Evolutionary conservation across 768 basidiomycete genomes (phyloP), one percentile per base, ranked within the genome.

Genomic region (Crassisporium funariophilum): DNA sequence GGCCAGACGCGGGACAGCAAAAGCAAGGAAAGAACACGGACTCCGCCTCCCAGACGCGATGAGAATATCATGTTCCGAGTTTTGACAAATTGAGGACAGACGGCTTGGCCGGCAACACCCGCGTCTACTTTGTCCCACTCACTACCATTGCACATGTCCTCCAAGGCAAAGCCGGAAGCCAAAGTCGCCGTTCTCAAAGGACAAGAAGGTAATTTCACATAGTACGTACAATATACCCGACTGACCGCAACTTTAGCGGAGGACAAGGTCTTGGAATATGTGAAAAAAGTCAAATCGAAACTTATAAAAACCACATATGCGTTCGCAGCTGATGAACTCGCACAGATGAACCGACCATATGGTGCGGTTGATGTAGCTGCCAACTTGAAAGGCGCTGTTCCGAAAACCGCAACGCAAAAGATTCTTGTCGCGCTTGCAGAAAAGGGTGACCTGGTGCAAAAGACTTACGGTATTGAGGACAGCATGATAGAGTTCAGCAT

Each of bases 351-450:
- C 66, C 79, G 92, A n/a, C 92, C 92, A 5, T 95, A 86, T 59
- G 92, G 92, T 6, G 91, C 91, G 50, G 92, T 94, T 25, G 93
- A 97, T 62, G 84, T 95, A 4, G 79, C 88, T 12, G 90, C 92
- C 8, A 97, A 97, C 67, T 70, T 97, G 22, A 95, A 95, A 66
- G 90, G 90, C 41, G 85, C 86, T 8, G 84, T 95, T 4, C 83
- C 90, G 5, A 97, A 97, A 62, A 69, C 90, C 2, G 75, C 84
- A 2, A 84, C 85, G 0, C 91, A 92, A 61, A 97, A 95, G 70
- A 87, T 95, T 36, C 75, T 95, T 11, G 69, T 79, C 2, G 69
- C 82, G 1, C 77, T 95, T 13, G 86, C 94, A n/a, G 94, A 95
- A 54, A 91, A 84, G 61, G 90, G 89, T 15, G 79, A 81, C 44